phyloP scores from a whole-genome alignment of 768 basidiomycete genomes.

The Myochromella boudieri region DNA sequence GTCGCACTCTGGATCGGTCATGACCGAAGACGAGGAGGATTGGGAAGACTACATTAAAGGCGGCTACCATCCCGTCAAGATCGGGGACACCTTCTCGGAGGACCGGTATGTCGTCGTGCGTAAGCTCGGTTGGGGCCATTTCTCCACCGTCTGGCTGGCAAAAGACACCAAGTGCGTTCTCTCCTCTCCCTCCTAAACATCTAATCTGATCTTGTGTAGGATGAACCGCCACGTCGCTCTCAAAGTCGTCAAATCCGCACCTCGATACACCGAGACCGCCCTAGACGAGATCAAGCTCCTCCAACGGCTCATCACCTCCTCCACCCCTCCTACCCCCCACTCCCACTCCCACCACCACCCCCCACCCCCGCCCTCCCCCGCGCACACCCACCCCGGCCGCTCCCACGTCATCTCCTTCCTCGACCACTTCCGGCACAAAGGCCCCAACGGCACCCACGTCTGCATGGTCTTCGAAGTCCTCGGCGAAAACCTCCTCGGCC shows the following conservation, averaged over 20 bases:
- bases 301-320: conserved; percentile 89
- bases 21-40: conserved; percentile 92
- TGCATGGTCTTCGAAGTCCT: conserved; percentile 99
- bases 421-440: conserved; percentile 95
- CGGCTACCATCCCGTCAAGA: conserved; percentile 91
- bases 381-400: conserved; percentile 81
- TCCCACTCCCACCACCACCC: conserved; percentile 51
- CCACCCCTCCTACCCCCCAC: conserved; percentile 52
- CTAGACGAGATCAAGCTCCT: conserved; percentile 98
- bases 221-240: conserved; percentile 96
- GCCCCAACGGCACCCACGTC: conserved; percentile 95
- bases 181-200: conserved; percentile 2
- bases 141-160: conserved; percentile 91
- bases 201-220: conserved; percentile 42
- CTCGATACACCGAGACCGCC: conserved; percentile 96
- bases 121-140: conserved; percentile 96
- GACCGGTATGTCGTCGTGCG: conserved; percentile 88
- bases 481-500: conserved; percentile 91
- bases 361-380: conserved; percentile 45
- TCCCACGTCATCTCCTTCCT: conserved; percentile 97
- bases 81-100: conserved; percentile 88
- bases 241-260: conserved; percentile 98
- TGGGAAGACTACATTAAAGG: conserved; percentile 85
- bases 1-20: conserved; percentile 71
- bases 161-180: conserved; percentile 71